phyloP scores from a whole-genome alignment of 2,329 filamentous ascomycete species.

The Colletotrichum melonis region DNA sequence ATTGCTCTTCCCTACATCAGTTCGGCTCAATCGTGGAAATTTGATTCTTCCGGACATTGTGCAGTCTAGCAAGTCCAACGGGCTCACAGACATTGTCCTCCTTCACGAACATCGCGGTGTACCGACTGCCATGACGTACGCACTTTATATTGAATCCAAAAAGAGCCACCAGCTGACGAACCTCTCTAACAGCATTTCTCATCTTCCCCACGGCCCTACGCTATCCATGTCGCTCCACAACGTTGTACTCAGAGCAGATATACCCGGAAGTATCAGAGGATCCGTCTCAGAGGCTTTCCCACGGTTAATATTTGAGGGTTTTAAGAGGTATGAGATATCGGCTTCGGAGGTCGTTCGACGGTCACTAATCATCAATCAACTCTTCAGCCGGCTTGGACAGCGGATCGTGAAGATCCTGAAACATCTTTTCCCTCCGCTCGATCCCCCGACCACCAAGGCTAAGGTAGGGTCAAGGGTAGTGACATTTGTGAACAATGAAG shows the following conservation, averaged over 20 bases:
- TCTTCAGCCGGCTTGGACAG: conserved; percentile 76
- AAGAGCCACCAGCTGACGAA: conserved; percentile 59
- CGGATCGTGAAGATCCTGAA: conserved; percentile 91
- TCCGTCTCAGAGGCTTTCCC: conserved; percentile 94
- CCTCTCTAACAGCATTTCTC: conserved; percentile 57
- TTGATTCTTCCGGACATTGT: conserved; percentile 89
- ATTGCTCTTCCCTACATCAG: conserved; percentile 80
- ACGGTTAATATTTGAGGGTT: conserved; percentile 95
- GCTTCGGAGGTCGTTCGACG: neutral
- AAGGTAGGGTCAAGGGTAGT: conserved; percentile 91
- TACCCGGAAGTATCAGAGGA: conserved; percentile 86
- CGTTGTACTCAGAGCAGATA: conserved; percentile 88
- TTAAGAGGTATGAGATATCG: conserved; percentile 56
- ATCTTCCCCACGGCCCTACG: conserved; percentile 84
- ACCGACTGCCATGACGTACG: conserved; percentile 82
- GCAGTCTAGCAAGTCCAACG: conserved; percentile 80
- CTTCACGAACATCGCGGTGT: conserved; percentile 94
- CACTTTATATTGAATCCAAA: conserved; percentile 88
- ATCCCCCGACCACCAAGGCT: conserved; percentile 74
- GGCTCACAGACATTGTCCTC: conserved; percentile 85
- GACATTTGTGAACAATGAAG: conserved; percentile 76
- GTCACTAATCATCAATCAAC: neutral
- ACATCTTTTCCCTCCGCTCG: conserved; percentile 92
- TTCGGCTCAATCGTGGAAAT: conserved; percentile 92
- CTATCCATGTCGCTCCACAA: conserved; percentile 92